Conservation (phyloP, 352 stramenopile species). For the Pythium chondricola region DNA sequence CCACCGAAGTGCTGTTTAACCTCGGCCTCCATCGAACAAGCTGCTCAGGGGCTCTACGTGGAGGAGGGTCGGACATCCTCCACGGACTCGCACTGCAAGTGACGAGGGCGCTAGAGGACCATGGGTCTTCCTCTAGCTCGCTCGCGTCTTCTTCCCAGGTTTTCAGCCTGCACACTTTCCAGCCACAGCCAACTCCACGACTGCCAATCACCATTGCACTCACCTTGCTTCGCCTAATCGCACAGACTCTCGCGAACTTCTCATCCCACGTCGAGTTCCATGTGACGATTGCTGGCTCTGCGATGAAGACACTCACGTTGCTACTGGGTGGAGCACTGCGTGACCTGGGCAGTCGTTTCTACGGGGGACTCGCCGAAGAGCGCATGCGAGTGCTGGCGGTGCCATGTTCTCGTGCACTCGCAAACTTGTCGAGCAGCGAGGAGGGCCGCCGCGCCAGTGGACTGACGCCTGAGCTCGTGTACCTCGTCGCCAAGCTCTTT, state of each 20-base stretch:
- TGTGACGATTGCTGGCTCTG: constrained; percentile 30
- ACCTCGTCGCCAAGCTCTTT: constrained; percentile 40
- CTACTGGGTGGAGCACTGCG: constrained; percentile 39
- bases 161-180: too few relatives aligned
- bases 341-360: constrained; percentile 33
- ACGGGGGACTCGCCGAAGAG: constrained; percentile 29
- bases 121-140: too few relatives aligned
- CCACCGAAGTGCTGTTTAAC: constrained; percentile 64
- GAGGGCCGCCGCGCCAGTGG: constrained; percentile 41
- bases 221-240: constrained; percentile 37
- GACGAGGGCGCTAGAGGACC: constrained; percentile 36
- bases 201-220: constrained; percentile 14
- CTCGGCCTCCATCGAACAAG: constrained; percentile 55
- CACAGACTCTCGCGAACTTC: constrained; percentile 61
- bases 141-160: too few relatives aligned
- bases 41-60: constrained; percentile 42
- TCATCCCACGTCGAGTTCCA: constrained; percentile 63
- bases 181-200: constrained; percentile 8
- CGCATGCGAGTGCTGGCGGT: constrained; percentile 37
- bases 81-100: constrained; percentile 37
- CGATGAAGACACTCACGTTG: constrained; percentile 45
- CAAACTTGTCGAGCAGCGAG: constrained; percentile 65
- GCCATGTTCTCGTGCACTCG: constrained; percentile 47
- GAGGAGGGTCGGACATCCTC: constrained; percentile 55
- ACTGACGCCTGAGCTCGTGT: constrained; percentile 51